Evolutionary conservation across 2,329 filamentous ascomycete genomes (phyloP).

Genomic region (Fusarium sp.): DNA sequence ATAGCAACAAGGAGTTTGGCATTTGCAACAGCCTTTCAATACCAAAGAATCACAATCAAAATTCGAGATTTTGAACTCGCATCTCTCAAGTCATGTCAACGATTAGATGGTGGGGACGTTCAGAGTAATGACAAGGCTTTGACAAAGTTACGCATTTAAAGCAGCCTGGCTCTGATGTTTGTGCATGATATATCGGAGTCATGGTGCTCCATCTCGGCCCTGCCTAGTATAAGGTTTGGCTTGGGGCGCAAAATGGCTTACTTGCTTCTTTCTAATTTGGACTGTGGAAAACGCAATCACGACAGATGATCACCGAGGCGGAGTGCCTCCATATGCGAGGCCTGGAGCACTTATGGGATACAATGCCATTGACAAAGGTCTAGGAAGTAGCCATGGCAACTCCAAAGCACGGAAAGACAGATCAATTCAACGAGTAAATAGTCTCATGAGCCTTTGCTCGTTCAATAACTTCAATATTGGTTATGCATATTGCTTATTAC

Average conservation of each 20-base stretch:
- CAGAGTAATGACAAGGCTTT: background rate
- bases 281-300: background rate
- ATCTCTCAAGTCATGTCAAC: background rate
- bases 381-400: background rate
- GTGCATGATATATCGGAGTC: background rate
- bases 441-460: background rate
- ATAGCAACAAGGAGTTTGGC: background rate
- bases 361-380: background rate
- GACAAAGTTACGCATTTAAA: background rate
- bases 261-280: background rate
- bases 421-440: too few species aligned
- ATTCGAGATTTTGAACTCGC: background rate
- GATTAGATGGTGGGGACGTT: background rate
- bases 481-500: background rate
- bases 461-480: too few species aligned
- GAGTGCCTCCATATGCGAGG: background rate
- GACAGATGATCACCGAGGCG: too few species aligned
- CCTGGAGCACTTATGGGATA: background rate
- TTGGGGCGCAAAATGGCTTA: background rate
- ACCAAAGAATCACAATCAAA: background rate
- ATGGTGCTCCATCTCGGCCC: too few species aligned
- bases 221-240: background rate
- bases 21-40: background rate
- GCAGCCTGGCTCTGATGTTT: background rate
- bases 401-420: background rate